Evolutionary conservation across 2,329 filamentous ascomycete genomes (phyloP).

Genomic region (Cephalotrichum gorgonifer): DNA sequence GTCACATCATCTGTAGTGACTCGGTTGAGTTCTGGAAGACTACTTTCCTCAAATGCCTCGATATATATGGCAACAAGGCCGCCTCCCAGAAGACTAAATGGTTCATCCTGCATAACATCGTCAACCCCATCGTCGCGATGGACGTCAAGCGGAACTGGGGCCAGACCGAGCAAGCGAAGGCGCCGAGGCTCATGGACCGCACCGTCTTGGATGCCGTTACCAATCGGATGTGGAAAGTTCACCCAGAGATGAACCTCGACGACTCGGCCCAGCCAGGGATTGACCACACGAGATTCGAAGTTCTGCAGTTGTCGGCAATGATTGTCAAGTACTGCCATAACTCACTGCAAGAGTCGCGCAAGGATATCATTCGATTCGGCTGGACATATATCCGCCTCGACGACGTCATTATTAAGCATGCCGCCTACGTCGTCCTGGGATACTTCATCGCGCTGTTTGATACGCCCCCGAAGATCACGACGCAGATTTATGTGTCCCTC

Average conservation of each 20-base stretch:
- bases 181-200: conserved; percentile 71
- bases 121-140: conserved; percentile 94
- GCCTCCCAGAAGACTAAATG: conserved; percentile 85
- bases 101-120: conserved; percentile 81
- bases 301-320: conserved; percentile 88
- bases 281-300: conserved; percentile 91
- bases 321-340: conserved; percentile 89
- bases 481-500: conserved; percentile 87
- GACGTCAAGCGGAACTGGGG: conserved; percentile 82
- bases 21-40: conserved; percentile 80
- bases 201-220: conserved; percentile 83
- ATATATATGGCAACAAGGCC: conserved; percentile 70
- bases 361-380: conserved; percentile 97
- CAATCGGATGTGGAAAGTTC: conserved; percentile 87
- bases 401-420: conserved; percentile 98
- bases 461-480: conserved; percentile 89
- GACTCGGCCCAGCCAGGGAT: conserved; percentile 78
- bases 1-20: conserved; percentile 70
- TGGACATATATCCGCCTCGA: conserved; percentile 99
- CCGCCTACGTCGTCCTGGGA: conserved; percentile 90
- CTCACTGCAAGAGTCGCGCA: conserved; percentile 81
- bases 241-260: conserved; percentile 70
- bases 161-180: conserved; percentile 41
- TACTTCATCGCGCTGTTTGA: conserved; percentile 98
- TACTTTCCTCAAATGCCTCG: conserved; percentile 74